Conservation (phyloP, 1,284 basidiomycete genomes). For the Exsudoporus floridanus region DNA sequence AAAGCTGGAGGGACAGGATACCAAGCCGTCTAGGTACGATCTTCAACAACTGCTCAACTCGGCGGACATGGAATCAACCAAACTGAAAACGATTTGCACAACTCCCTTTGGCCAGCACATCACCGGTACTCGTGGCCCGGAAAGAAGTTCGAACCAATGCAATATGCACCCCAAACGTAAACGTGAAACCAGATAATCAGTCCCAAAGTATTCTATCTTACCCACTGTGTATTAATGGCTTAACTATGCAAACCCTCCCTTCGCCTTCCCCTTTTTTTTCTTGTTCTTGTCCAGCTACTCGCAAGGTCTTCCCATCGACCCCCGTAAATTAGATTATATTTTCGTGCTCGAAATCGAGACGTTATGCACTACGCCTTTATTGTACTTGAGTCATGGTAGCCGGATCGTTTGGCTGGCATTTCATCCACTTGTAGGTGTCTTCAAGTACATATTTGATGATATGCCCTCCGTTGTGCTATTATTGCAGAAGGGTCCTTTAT, state of each 20-base stretch:
- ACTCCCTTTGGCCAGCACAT: background rate
- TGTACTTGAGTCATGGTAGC: background rate
- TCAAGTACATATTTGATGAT: background rate
- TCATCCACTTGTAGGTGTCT: background rate
- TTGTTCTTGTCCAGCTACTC: constrained; percentile 4
- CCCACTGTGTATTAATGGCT: constrained; percentile 25
- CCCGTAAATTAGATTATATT: constrained; percentile 4
- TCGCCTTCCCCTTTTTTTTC: background rate
- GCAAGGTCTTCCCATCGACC: background rate
- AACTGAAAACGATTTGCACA: background rate
- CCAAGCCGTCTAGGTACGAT: background rate
- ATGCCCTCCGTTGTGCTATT: background rate
- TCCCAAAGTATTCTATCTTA: constrained; percentile 26
- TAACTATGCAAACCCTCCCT: constrained; percentile 20
- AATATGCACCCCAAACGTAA: constrained; percentile 10
- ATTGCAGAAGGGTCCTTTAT: constrained; percentile 4
- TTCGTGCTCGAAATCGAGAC: constrained; percentile 11
- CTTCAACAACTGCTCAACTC: background rate
- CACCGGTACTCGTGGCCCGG: background rate
- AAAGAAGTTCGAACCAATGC: background rate
- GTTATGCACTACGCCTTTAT: background rate
- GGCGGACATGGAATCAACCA: background rate
- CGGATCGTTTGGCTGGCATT: background rate
- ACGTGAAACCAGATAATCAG: constrained; percentile 20
- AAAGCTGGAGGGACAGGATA: constrained; percentile 17